Percentiles rank a stretch among this genome's conserved stretches.
Evolutionary conservation across 2,329 filamentous ascomycete species (phyloP).

Genomic region (Penicillium sp.): DNA sequence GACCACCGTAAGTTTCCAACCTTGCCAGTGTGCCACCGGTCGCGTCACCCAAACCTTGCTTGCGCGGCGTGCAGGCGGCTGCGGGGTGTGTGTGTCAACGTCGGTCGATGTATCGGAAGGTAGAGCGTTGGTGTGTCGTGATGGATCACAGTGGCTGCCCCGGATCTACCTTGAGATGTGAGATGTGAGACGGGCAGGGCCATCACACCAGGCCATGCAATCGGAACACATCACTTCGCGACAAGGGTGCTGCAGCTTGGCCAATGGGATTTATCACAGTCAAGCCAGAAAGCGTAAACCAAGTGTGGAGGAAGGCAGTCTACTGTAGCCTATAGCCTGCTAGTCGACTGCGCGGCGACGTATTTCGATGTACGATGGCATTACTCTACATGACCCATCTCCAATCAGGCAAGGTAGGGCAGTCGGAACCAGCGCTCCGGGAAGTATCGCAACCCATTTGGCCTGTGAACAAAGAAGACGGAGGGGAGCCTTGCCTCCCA

Average conservation of each 20-base stretch:
- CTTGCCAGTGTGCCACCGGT: conserved; percentile 5
- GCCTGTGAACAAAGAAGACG: conserved; percentile 7
- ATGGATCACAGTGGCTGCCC: conserved; percentile 19
- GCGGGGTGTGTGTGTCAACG: conserved; percentile 7
- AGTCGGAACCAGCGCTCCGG: conserved; percentile 8
- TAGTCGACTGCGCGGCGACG: neutral
- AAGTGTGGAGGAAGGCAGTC: neutral
- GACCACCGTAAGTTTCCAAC: neutral
- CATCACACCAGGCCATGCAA: conserved; percentile 24
- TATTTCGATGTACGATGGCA: conserved; percentile 9
- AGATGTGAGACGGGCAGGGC: conserved; percentile 10
- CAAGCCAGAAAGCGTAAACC: neutral
- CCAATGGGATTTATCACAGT: conserved; percentile 22
- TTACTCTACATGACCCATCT: neutral
- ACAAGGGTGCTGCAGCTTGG: conserved; percentile 13
- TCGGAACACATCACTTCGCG: conserved; percentile 25
- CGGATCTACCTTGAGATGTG: conserved; percentile 12
- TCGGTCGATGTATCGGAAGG: conserved; percentile 17
- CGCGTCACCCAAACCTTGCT: conserved; percentile 19
- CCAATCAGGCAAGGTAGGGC: conserved; percentile 12
- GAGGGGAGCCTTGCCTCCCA: conserved; percentile 12
- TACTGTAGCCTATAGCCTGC: neutral
- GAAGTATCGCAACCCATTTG: neutral
- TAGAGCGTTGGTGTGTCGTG: conserved; percentile 4
- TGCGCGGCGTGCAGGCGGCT: conserved; percentile 17